Evolutionary conservation across 2,329 filamentous ascomycete species (phyloP), one percentile per base, ranked within the genome.

Genomic region (Penicillium sp.): DNA sequence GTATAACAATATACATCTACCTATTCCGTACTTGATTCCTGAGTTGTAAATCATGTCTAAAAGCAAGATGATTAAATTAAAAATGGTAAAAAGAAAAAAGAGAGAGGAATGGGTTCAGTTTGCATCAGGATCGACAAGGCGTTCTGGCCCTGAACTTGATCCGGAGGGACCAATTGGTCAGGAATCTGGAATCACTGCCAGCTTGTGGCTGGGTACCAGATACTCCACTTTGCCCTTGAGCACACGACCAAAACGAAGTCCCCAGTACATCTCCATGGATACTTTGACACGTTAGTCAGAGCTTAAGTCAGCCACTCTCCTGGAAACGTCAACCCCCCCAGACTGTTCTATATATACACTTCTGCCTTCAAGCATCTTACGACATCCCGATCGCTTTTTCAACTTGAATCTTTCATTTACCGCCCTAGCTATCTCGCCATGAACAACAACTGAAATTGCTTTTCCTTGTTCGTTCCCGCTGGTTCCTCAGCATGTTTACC

Each of bases 401-500:
- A 23, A 23, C 6, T 19, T 19, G 16, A n/a, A n/a, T 56, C 40
- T 52, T 44, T 53, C 47, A 26, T 39, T 45, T 40, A 58, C 23
- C 23, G 36, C 41, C 34, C 42, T 51, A 40, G 44, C 53, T 56
- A 53, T 53, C 53, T 55, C 42, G 51, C 57, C 55, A 61, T 61
- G 53, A 58, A 53, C 32, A 61, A 56, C 56, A 46, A 50, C 36
- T 64, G 46, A 62, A 52, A 26, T 10, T 3, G 23, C 30, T 34
- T 23, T 19, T n/a, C 9, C 27, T 41, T 41, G 16, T 34, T 52
- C 36, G 26, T 27, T 57, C 42, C 11, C 44, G 36, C 34, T 51
- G 45, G 36, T 40, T 38, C 43, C 52, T 53, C 58, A 59, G 44
- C 57, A 71, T 71, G 69, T 62, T 71, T 52, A 55, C 65, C 36